These are phyloP conservation scores for Didymella glomerata DNA, from an alignment of 2,329 filamentous ascomycete species.

Conservation along the genomic window DNA sequence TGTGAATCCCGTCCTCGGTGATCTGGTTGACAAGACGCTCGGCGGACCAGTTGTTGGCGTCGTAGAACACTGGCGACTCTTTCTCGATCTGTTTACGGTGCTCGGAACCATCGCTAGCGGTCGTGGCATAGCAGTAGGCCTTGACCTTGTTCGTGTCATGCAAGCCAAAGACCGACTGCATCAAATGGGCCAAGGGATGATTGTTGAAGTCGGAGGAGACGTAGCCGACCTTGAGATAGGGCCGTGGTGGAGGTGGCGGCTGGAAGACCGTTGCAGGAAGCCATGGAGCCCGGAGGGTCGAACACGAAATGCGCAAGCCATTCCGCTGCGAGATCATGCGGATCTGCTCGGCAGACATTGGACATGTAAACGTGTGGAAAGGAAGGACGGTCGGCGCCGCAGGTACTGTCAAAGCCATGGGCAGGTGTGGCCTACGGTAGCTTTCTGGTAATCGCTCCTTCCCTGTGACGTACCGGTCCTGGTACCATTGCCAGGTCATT, in stretches of 20 bases:
- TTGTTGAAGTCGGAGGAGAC: slow-evolving; percentile 99
- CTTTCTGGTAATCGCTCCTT: slow-evolving; percentile 62
- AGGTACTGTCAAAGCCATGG: slow-evolving; percentile 76
- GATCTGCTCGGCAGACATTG: slow-evolving; percentile 88
- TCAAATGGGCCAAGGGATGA: slow-evolving; percentile 92
- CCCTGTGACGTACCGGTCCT: slow-evolving; percentile 74
- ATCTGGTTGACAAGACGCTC: slow-evolving; percentile 89
- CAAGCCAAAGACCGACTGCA: slow-evolving; percentile 98
- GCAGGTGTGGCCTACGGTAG: slow-evolving; percentile 79
- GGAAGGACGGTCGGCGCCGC: slow-evolving; percentile 92
- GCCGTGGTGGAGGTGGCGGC: slow-evolving; percentile 83
- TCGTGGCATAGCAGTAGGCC: slow-evolving; percentile 96
- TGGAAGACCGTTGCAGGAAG: slow-evolving; percentile 80
- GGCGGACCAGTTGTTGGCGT: slow-evolving; percentile 85
- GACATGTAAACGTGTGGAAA: slow-evolving; percentile 97
- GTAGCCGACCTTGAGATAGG: slow-evolving; percentile 90
- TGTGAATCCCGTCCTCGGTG: slow-evolving; percentile 85
- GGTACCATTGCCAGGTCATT: slow-evolving; percentile 86
- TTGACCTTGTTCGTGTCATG: slow-evolving; percentile 77
- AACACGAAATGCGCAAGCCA: slow-evolving; percentile 89
- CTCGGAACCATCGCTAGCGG: slow-evolving; percentile 83
- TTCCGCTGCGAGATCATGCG: slow-evolving; percentile 95
- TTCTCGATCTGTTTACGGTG: slow-evolving; percentile 93
- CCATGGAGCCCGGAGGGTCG: slow-evolving; percentile 87
- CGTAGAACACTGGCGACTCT: slow-evolving; percentile 89